Evolutionary conservation across 1,284 basidiomycete species (phyloP).

Genomic region (Cerioporus squamosus): DNA sequence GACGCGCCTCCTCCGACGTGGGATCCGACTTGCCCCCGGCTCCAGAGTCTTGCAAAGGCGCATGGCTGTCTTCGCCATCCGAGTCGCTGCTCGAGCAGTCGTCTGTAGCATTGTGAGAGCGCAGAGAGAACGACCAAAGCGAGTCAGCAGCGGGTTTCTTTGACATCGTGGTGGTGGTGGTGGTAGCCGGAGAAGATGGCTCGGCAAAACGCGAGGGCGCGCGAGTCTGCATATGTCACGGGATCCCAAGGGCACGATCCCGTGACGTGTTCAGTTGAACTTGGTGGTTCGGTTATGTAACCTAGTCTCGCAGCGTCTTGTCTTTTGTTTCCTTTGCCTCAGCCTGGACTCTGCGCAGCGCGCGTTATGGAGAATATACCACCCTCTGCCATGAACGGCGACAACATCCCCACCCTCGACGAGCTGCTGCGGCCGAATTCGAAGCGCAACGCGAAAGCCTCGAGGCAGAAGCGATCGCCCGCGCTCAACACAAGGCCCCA

Average conservation of each 20-base stretch:
- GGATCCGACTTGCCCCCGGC: not conserved
- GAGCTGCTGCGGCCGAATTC: slow-evolving; percentile 8
- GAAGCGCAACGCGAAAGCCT: slow-evolving; percentile 25
- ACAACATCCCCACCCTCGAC: slow-evolving; percentile 20
- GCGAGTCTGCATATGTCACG: no score
- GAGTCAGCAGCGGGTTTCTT: slow-evolving; percentile 2
- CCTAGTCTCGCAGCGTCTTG: not conserved
- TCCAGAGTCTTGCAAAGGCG: not conserved
- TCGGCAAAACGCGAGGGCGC: not conserved
- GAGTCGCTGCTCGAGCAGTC: slow-evolving; percentile 21
- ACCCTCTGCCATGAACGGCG: slow-evolving; percentile 12
- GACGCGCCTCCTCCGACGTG: slow-evolving; percentile 33
- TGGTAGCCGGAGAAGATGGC: not conserved
- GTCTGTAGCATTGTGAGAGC: slow-evolving; percentile 8
- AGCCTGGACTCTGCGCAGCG: not conserved
- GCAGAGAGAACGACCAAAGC: slow-evolving; percentile 31
- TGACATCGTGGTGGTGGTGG: not conserved
- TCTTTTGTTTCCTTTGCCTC: not conserved
- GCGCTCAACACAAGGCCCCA: slow-evolving; percentile 13
- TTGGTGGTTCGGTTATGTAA: no score
- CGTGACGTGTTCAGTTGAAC: no score
- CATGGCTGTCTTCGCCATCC: not conserved
- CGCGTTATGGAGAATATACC: slow-evolving; percentile 26
- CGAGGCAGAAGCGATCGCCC: slow-evolving; percentile 27
- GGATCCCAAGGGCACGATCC: no score